Evolutionary conservation across 106 monocot species (phyloP), one percentile per base, ranked within the genome.

Genomic region (Vanilla planifolia): DNA sequence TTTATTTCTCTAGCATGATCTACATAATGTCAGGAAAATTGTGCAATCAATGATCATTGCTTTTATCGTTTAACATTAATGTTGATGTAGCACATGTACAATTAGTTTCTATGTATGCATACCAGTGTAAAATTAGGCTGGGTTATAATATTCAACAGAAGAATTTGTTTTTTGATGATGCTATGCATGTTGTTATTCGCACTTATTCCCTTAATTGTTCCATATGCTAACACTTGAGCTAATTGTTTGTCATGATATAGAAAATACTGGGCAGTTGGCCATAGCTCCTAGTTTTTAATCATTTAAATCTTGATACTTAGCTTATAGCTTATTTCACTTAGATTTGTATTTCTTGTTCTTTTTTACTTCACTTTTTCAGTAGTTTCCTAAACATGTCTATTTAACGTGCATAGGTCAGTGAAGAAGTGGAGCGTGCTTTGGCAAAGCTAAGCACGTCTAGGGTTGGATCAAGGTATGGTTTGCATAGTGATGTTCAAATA

Each of bases 371-470:
- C 14, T 53, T 53, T 27, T 6, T 32, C 29, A 53, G 4, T 53
- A 41, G 11, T 6, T 36, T 55, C 32, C 22, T n/a, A 8, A 24
- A 16, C 27, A 30, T 29, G 14, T 8, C 19, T n/a, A 19, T 58
- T 58, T 10, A 39, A 19, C 15, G 60, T 63, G 21, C 68, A 51
- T 51, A 93, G 93, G 93, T 93, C 19, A 93, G 93, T 78, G 93
- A 94, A 80, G 93, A 94, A 77, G 93, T 94, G 65, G 89, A 94
- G 51, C 89, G 93, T 51, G 93, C 89, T 67, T 77, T 94, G 65
- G 93, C 85, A 30, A 89, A 83, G 64, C 43, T 89, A 40, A 73
- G 77, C 27, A 82, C 89, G 64, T 53, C 89, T 24, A 84, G 73
- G 51, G 32, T 80, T 62, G 82, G 67, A 41, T 77, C 70, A 74